Conservation (phyloP, 2,329 filamentous ascomycete genomes). For the Penicillium sp. region DNA sequence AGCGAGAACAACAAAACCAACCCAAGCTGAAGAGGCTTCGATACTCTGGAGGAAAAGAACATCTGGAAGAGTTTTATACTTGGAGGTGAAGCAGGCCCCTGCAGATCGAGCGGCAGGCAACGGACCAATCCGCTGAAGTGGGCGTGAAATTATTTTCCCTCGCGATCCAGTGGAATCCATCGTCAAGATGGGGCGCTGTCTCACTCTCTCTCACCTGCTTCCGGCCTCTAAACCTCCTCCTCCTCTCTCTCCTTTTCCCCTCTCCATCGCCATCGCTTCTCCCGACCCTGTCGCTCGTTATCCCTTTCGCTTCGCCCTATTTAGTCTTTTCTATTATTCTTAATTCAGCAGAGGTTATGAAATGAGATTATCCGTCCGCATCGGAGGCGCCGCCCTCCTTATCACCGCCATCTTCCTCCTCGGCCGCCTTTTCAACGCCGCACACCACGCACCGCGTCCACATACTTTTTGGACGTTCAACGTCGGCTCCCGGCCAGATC, state of each 20-base stretch:
- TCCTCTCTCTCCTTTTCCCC: conserved; percentile 14
- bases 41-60: neutral
- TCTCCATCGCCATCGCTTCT: conserved; percentile 2
- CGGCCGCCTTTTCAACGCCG: conserved; percentile 30
- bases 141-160: neutral
- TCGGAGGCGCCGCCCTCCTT: conserved; percentile 36
- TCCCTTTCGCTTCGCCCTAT: conserved; percentile 10
- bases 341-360: conserved; percentile 26
- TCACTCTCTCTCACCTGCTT: neutral
- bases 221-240: neutral
- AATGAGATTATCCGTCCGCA: conserved; percentile 34
- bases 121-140: neutral
- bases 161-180: neutral
- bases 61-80: neutral
- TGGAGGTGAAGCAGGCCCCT: neutral
- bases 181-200: neutral
- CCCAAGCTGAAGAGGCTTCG: neutral
- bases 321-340: conserved; percentile 10
- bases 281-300: conserved; percentile 6
- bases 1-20: neutral
- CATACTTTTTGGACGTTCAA: conserved; percentile 35
- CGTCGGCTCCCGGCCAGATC: conserved; percentile 18
- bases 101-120: neutral
- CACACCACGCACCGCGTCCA: conserved; percentile 26
- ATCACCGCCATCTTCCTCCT: conserved; percentile 36